A percentile compares a stretch with the other conserved stretches of the same genome.
These are phyloP conservation scores for Thraustochytrium striatum DNA, from an alignment of 352 stramenopile species.

Conservation along the genomic window DNA sequence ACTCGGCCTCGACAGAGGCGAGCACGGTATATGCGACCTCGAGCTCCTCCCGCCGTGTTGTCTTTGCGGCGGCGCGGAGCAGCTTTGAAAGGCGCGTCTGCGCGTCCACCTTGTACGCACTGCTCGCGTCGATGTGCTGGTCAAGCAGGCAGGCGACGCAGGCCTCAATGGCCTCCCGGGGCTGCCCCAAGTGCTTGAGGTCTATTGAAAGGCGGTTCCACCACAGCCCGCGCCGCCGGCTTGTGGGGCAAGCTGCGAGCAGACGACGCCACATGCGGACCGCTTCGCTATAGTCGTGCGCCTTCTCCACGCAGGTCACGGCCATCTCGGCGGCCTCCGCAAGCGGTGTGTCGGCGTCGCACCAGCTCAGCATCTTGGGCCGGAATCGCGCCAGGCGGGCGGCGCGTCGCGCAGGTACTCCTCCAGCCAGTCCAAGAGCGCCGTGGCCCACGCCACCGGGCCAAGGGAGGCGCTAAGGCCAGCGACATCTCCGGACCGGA, in stretches of 20 bases:
- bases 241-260: not conserved
- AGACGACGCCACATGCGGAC: not conserved
- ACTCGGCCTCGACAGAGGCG: not conserved
- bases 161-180: not conserved
- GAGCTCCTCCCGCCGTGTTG: not conserved
- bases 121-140: not conserved
- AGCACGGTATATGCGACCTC: not conserved
- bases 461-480: too few species aligned
- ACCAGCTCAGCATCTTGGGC: not conserved
- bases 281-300: not conserved
- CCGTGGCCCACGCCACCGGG: too few species aligned
- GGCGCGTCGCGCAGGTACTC: too few species aligned
- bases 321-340: not conserved
- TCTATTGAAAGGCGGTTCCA: slow-evolving; percentile 35
- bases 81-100: not conserved
- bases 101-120: not conserved
- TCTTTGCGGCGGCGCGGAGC: too few species aligned
- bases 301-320: not conserved
- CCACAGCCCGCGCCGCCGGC: not conserved
- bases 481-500: too few species aligned
- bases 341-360: not conserved
- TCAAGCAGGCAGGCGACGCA: slow-evolving; percentile 10
- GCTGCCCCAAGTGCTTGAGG: not conserved
- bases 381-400: too few species aligned
- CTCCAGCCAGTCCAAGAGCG: too few species aligned